phyloP scores from a whole-genome alignment of 148 eudicot species.

The Fallopia convolvulus region DNA sequence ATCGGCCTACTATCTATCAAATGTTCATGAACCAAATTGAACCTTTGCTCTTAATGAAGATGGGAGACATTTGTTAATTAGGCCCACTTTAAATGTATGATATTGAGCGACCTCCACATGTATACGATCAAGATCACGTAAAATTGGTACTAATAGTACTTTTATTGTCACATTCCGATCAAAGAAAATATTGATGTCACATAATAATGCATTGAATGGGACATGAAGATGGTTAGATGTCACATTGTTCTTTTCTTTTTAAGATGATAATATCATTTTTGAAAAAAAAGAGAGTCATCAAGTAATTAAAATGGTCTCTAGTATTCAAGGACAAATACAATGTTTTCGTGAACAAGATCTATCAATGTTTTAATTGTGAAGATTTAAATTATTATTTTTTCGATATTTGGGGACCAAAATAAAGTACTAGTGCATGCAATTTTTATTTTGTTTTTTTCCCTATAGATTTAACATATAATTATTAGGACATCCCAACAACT shows the following conservation, averaged over 20 bases:
- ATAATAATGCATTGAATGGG: not conserved
- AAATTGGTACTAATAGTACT: not conserved
- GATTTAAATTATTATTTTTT: not conserved
- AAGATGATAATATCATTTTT: no score
- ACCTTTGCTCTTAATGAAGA: no score
- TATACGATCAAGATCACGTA: not conserved
- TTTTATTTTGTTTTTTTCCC: not conserved
- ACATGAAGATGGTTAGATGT: not conserved
- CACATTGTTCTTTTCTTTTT: not conserved
- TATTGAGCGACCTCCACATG: not conserved
- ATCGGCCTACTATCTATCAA: no score
- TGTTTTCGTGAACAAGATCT: not conserved
- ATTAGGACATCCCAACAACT: no score
- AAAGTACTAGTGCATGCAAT: not conserved
- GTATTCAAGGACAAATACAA: not conserved
- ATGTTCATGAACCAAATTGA: no score
- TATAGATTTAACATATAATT: no score
- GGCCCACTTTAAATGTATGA: not conserved
- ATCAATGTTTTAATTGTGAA: not conserved
- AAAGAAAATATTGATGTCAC: not conserved
- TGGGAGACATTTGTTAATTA: no score
- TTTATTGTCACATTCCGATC: no score
- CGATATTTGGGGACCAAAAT: no score
- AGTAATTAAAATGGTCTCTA: no score
- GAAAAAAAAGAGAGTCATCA: no score